A percentile compares a stretch with the other conserved stretches of the same genome.
Conservation (phyloP, 371 early-diverging fungal species). For the Mortierella sp. region DNA sequence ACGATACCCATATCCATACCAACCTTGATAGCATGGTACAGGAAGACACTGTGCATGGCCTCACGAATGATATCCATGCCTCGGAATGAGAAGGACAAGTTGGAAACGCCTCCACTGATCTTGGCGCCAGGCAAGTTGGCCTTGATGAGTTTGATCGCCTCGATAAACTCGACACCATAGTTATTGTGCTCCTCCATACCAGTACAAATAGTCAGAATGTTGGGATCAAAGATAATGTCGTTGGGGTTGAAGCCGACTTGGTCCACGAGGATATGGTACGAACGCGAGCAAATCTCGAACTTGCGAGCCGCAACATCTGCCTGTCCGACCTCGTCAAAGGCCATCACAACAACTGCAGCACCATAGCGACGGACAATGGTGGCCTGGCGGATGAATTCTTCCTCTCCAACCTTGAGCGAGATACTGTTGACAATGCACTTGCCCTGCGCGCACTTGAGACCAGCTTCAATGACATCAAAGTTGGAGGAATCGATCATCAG, state of each 20-base stretch:
- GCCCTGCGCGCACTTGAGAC: conserved; percentile 94
- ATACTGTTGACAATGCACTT: conserved; percentile 97
- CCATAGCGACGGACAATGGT: conserved; percentile 87
- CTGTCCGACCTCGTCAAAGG: conserved; percentile 95
- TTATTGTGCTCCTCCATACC: conserved; percentile 97
- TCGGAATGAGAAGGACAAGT: conserved; percentile 95
- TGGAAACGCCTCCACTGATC: conserved; percentile 93
- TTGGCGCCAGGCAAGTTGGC: conserved; percentile 85
- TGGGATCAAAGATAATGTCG: conserved; percentile 96
- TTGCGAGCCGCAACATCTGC: conserved; percentile 87
- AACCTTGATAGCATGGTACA: conserved; percentile 90
- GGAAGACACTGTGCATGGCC: conserved; percentile 95
- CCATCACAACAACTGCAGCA: conserved; percentile 97
- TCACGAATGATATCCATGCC: conserved; percentile 91
- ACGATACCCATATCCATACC: conserved; percentile 98
- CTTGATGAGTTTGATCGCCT: conserved; percentile 81
- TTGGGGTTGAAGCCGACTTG: conserved; percentile 88
- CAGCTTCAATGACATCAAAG: conserved; percentile 95
- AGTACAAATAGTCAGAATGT: conserved; percentile 94
- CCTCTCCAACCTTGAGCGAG: conserved; percentile 93
- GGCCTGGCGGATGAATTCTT: conserved; percentile 90
- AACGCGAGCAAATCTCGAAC: conserved; percentile 89
- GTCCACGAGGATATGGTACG: conserved; percentile 87
- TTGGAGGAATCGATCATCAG: conserved; percentile 96
- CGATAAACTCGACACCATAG: conserved; percentile 94